A percentile compares a stretch with the other conserved stretches of the same genome.
Evolutionary conservation across 1,139 yeast species (phyloP).

Genomic region (Torulaspora pretoriensis): DNA sequence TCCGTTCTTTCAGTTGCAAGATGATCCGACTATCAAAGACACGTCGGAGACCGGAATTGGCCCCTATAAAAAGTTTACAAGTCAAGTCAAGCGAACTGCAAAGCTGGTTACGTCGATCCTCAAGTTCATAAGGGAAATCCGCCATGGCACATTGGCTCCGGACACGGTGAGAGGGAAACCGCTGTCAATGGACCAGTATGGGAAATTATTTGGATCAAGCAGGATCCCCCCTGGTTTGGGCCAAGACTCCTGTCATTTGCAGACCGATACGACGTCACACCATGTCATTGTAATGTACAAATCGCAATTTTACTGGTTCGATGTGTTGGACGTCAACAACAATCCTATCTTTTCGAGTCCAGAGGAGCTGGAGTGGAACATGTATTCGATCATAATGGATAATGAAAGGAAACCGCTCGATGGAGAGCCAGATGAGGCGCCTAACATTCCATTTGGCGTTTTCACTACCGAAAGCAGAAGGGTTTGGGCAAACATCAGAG

Average conservation of each 20-base stretch:
- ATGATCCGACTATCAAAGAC: constrained; percentile 76
- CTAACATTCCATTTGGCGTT: constrained; percentile 80
- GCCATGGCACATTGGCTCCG: constrained; percentile 70
- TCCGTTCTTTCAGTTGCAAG: constrained; percentile 83
- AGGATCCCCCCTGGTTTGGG: constrained; percentile 78
- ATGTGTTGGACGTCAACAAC: constrained; percentile 70
- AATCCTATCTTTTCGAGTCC: constrained; percentile 63
- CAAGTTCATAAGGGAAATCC: constrained; percentile 72
- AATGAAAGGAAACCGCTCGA: constrained; percentile 40
- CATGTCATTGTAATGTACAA: constrained; percentile 82
- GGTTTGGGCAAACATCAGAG: constrained; percentile 75
- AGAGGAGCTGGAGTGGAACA: constrained; percentile 69
- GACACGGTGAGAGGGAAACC: constrained; percentile 67
- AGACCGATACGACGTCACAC: constrained; percentile 66
- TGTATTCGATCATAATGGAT: constrained; percentile 71
- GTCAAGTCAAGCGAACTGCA: constrained; percentile 77
- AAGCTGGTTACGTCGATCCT: constrained; percentile 72
- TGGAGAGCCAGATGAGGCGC: constrained; percentile 50
- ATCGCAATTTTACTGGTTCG: constrained; percentile 92
- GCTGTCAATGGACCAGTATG: constrained; percentile 86
- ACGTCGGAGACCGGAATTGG: constrained; percentile 36
- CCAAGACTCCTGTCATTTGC: constrained; percentile 59
- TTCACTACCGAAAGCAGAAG: constrained; percentile 84
- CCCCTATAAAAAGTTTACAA: constrained; percentile 25
- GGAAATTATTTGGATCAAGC: constrained; percentile 78